Base-by-base conservation (phyloP, 805 yeast genomes). In the Saturnispora diversa region DNA sequence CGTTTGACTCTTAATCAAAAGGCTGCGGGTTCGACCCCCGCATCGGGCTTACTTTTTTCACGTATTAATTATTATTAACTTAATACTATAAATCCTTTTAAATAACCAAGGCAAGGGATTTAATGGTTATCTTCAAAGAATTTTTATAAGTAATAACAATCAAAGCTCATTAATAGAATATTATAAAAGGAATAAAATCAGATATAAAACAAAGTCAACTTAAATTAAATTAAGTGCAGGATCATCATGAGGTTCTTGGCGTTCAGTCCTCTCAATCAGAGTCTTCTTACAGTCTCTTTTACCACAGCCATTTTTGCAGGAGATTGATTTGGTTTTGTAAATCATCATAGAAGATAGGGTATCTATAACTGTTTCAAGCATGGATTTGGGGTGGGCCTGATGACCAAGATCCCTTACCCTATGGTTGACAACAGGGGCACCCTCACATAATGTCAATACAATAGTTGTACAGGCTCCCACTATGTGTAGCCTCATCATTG, bases 11-110 rank as follows among this genome's bases (percentile, higher is more conserved):
- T 44, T 44, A 44, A 44, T 44, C 48, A 44, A 44, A 44, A 44
- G 48, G 48, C 43, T 44, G 48, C 47, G 47, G 47, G 47, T 44
- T 44, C 48, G 45, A 44, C 41, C 48, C 48, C 48, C 48, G 48
- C 48, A 42, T 44, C 45, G 48, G 48, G 48, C 48, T 44, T 23
- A 15, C 13, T 24, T 37, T 37, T 37, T 36, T 32, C 7, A 8
- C 7, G 2, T n/a, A n/a, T n/a, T n/a, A n/a, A n/a, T n/a, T n/a
- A n/a, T n/a, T n/a, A n/a, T n/a, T n/a, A n/a, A n/a, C n/a, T n/a
- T n/a, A n/a, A n/a, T n/a, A n/a, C n/a, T n/a, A n/a, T n/a, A n/a
- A n/a, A n/a, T n/a, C n/a, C n/a, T n/a, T n/a, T n/a, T n/a, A n/a
- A n/a, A n/a, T n/a, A n/a, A n/a, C n/a, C n/a, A n/a, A n/a, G n/a